Evolutionary conservation across 2,329 filamentous ascomycete species (phyloP).

Genomic region (Claviceps capensis): DNA sequence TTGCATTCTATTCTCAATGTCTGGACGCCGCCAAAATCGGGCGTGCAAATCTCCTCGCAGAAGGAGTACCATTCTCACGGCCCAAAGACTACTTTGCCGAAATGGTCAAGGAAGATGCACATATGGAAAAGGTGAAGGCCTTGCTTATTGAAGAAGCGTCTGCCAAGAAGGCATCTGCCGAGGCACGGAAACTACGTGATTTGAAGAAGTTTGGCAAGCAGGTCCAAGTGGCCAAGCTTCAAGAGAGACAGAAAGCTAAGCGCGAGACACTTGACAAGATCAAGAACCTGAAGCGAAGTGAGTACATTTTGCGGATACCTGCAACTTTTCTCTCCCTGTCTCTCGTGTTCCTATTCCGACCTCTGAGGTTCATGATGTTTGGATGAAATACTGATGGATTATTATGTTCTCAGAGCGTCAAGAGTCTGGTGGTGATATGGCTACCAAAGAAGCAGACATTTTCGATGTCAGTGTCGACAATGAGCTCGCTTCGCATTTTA

Average conservation of each 20-base stretch:
- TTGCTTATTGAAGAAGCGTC: slow-evolving; percentile 89
- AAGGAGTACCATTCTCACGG: slow-evolving; percentile 73
- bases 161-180: slow-evolving; percentile 78
- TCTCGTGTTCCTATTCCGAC: not conserved
- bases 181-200: slow-evolving; percentile 83
- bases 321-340: not conserved
- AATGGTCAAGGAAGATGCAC: slow-evolving; percentile 97
- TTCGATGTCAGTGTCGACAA: slow-evolving; percentile 82
- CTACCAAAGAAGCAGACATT: slow-evolving; percentile 67
- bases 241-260: slow-evolving; percentile 89
- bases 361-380: too few relatives aligned
- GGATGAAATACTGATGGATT: not conserved
- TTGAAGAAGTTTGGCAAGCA: slow-evolving; percentile 99
- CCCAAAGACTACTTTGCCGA: slow-evolving; percentile 96
- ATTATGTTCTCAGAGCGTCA: slow-evolving; percentile 58
- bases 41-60: slow-evolving; percentile 61
- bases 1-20: slow-evolving; percentile 85
- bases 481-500: slow-evolving; percentile 33
- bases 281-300: slow-evolving; percentile 87
- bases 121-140: slow-evolving; percentile 93
- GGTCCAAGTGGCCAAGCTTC: slow-evolving; percentile 89
- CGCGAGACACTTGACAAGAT: slow-evolving; percentile 91
- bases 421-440: slow-evolving; percentile 47
- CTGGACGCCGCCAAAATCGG: slow-evolving; percentile 64
- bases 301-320: slow-evolving; percentile 18